Evolutionary conservation across 345 rosid species (phyloP).

Genomic region (Gossypioides kirkii): DNA sequence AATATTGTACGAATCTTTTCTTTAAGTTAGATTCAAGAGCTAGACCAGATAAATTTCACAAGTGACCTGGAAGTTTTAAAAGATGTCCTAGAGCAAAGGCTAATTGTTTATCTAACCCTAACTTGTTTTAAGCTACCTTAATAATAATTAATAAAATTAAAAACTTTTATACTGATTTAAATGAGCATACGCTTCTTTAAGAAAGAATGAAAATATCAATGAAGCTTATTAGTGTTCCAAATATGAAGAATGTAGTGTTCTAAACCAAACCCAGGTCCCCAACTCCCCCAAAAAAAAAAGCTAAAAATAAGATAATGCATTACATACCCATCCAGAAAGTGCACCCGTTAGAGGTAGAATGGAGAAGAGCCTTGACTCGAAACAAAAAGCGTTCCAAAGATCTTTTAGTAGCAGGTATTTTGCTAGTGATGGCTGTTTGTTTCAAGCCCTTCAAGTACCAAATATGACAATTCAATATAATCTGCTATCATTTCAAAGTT

Average conservation of each 20-base stretch:
- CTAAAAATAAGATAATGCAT: neutral
- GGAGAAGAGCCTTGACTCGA: constrained; percentile 78
- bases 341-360: constrained; percentile 56
- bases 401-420: constrained; percentile 72
- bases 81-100: neutral
- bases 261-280: neutral
- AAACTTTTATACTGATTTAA: neutral
- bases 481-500: neutral
- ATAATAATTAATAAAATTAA: neutral
- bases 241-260: neutral
- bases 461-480: constrained; percentile 12
- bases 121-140: neutral
- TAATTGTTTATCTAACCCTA: neutral
- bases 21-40: too few relatives aligned
- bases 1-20: too few relatives aligned
- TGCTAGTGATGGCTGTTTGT: constrained; percentile 65
- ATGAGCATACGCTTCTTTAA: neutral
- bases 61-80: too few relatives aligned
- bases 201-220: constrained; percentile 1
- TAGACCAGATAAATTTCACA: too few relatives aligned
- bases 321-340: constrained; percentile 86
- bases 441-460: constrained; percentile 55
- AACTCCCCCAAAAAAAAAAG: neutral
- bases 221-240: neutral
- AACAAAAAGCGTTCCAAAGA: constrained; percentile 82